Base-by-base conservation (phyloP, 768 basidiomycete species). In the Pleurotus platypus region DNA sequence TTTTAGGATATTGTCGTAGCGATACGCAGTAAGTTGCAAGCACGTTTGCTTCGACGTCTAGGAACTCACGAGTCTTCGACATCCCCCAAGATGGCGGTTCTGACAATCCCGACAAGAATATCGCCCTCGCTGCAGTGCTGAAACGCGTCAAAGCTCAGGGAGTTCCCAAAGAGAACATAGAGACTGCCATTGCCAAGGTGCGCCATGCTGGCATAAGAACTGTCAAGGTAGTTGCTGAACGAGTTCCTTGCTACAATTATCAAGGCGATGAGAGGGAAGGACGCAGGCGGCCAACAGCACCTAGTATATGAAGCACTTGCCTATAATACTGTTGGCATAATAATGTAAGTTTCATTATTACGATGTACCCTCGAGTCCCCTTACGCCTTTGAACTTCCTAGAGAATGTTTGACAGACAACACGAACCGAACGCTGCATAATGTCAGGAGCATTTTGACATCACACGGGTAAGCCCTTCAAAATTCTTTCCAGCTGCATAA, bases 81-180 rank as follows among this genome's bases (percentile, higher is more conserved):
- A 56, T 51, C 30, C 47, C 15, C 50, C 30, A 60, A 87, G 87
- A 67, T 57, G 85, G 86, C 38, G 82, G 82, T 39, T 82, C 83
- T 39, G 58, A 73, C 1, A 82, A 82, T 62, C 83, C 84, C 5
- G 74, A 71, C 27, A 71, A 77, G 58, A 89, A 89, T 64, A 39
- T 73, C 6, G 73, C 79, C 2, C 71, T 89, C 46, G 81, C 82
- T 1, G 66, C 74, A 4, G 80, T 76, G 4, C 63, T 89, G n/a
- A 83, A 79, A 62, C 72, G 80, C 38, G 81, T 79, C 0, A 85
- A 76, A 66, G 76, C 81, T 0, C 70, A 73, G 49, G 83, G 85
- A 30, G 80, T 89, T 8, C 87, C 87, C 11, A 88, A 80, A 61
- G 84, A 86, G 46, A 89, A 87, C 67, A 81, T 89, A 4, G 84